Conservation (phyloP, 805 yeast species). For the Torulaspora maleeae region DNA sequence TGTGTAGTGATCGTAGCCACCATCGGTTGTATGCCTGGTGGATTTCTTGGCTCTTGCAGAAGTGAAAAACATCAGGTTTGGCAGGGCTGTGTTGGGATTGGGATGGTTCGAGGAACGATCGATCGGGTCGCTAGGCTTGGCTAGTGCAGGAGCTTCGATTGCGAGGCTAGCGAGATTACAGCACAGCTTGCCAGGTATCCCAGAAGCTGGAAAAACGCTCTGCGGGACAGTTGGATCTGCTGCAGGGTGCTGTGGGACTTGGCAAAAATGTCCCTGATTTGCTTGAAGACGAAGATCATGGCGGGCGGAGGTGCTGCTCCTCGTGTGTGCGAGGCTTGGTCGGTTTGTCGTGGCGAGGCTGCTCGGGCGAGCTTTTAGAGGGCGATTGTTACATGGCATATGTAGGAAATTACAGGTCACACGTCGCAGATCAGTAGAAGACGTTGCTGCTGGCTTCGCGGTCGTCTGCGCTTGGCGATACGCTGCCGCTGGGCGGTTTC, state of each 20-base stretch:
- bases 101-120: not conserved
- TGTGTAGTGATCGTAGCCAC: not conserved
- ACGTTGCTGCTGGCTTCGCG: not conserved
- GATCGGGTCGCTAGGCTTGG: not conserved
- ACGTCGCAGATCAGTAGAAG: not conserved
- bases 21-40: not conserved
- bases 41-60: not conserved
- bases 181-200: constrained; percentile 36
- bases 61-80: not conserved
- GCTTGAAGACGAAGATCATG: constrained; percentile 31
- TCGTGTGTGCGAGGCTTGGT: not conserved
- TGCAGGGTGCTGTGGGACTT: constrained; percentile 30
- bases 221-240: constrained; percentile 31
- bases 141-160: constrained; percentile 18
- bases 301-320: no score
- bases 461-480: not conserved
- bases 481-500: constrained; percentile 11
- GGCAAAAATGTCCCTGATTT: constrained; percentile 34
- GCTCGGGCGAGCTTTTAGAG: constrained; percentile 1
- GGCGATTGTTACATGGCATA: no score
- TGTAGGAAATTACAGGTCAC: no score
- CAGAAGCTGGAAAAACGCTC: constrained; percentile 34
- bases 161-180: constrained; percentile 31
- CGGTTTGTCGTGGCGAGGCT: not conserved
- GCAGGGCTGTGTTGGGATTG: not conserved